Base-by-base conservation (phyloP, 169 alveolate species). In the Eimeria nieschulzi region DNA sequence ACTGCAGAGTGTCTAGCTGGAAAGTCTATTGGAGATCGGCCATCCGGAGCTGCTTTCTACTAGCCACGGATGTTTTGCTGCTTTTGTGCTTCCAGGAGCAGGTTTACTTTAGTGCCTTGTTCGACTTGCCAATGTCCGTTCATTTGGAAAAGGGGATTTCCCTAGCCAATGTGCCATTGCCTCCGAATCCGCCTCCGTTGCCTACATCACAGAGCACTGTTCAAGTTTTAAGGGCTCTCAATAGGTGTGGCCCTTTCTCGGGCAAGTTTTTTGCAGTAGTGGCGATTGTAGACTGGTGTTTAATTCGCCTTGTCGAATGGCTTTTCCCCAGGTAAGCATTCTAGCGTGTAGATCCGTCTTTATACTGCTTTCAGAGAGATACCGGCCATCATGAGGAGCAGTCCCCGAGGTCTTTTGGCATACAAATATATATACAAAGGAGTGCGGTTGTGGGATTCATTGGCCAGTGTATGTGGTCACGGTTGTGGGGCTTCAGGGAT, bases 181-280 rank as follows among this genome's bases (percentile, higher is more conserved):
- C 91, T 39, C 80, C 80, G 9, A 59, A 72, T 33, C 91, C 91
- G 1, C 91, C 91, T 13, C 91, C 91, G 63, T 66, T 83, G 15
- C 91, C 91, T 9, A 59, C 82, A 5, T 26, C 91, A 5, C 54
- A 25, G n/a, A 33, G 21, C 64, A 25, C 71, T 54, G 91, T 83
- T 8, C 79, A 83, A 23, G 25, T 72, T 0, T 72, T 83, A 80
- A 26, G 91, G n/a, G 71, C 70, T 9, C 63, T 66, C 66, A 21
- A 83, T 26, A n/a, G 46, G 7, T 23, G 54, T 7, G 91, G 91
- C 9, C 91, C 91, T 0, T 72, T 83, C 80, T 59, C 79, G 53
- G 91, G 91, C 21, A 83, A 83, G 55, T 26, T 83, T 46, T 83
- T 83, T 63, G 51, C 79, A 23, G 15, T 83, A 7, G 82, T 83